Conservation (phyloP, 2,329 filamentous ascomycete species). For the Aspergillus ibericus region DNA sequence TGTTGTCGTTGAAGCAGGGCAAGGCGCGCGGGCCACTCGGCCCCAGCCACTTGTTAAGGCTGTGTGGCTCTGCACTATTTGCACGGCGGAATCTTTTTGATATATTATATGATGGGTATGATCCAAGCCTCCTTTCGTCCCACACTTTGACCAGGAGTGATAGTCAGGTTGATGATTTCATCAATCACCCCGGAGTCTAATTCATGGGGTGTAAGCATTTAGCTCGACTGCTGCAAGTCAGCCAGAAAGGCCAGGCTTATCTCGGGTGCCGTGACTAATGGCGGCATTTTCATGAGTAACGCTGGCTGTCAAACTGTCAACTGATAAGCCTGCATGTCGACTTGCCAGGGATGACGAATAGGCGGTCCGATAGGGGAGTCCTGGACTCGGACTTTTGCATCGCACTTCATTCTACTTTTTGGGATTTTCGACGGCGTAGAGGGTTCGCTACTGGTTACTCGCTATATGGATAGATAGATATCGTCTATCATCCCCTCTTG, state of each 20-base stretch:
- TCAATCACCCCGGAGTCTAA: background rate
- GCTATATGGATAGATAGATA: too few species aligned
- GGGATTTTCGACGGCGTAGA: background rate
- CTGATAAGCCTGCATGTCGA: constrained; percentile 5
- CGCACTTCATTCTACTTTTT: background rate
- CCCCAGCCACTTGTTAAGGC: background rate
- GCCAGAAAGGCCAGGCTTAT: background rate
- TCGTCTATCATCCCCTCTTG: background rate
- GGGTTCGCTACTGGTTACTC: background rate
- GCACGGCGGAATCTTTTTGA: background rate
- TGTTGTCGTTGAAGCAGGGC: background rate
- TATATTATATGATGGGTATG: background rate
- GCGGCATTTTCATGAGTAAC: constrained; percentile 5
- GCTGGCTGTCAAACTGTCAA: background rate
- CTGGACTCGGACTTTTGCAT: background rate
- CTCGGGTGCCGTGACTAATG: constrained; percentile 1
- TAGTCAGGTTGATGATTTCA: background rate
- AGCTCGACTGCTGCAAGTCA: background rate
- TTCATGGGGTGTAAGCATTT: background rate
- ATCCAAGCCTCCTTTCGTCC: background rate
- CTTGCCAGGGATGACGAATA: background rate
- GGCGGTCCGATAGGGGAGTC: background rate
- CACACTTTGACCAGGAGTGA: background rate
- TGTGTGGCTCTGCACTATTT: background rate
- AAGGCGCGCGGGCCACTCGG: background rate